Base-by-base conservation (phyloP, 371 early-diverging fungal genomes). In the Mortierella sp. region DNA sequence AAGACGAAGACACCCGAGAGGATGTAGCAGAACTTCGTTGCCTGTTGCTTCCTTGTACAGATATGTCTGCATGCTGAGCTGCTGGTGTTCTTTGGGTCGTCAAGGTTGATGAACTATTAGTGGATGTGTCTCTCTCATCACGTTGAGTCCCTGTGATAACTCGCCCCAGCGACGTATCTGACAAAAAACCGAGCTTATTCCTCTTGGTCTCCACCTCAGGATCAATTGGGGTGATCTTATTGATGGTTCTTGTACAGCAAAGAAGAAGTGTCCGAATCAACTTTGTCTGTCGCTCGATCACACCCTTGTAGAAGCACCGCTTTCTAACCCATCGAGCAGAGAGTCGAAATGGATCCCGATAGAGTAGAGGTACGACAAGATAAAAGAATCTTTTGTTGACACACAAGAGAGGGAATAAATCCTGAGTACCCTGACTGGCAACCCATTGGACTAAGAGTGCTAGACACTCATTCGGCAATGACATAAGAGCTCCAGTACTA, bases 261-360 rank as follows among this genome's bases (percentile, higher is more conserved):
- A 70, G 65, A n/a, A 76, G 63, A 26, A 76, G 71, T 1, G 76
- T 76, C 57, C 76, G 70, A 59, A 76, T 76, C 62, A 76, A 40
- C 54, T 76, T 76, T 54, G 76, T 76, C 52, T 76, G 76, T 24
- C 76, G 62, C 22, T 76, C 76, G 12, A 76, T 76, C 52, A 76
- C 71, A 52, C 70, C 76, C 26, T 70, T 70, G 68, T 76, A 76
- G 28, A 66, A 55, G 20, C 71, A 70, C n/a, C 68, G 62, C n/a
- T 70, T 76, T 69, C 71, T 70, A 40, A 76, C 70, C 66, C 70
- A 61, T 6, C 70, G 76, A 3, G 76, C 65, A 10, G 66, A 69
- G 32, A 76, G 67, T 11, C 70, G 67, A 57, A 76, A 76, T 8
- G 76, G 76, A 37, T 76, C 76, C 37, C 63, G 61, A 58, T 76